These are phyloP conservation scores for Cucumis variabilis DNA, from an alignment of 331 rosid genomes.

Conservation along the genomic window DNA sequence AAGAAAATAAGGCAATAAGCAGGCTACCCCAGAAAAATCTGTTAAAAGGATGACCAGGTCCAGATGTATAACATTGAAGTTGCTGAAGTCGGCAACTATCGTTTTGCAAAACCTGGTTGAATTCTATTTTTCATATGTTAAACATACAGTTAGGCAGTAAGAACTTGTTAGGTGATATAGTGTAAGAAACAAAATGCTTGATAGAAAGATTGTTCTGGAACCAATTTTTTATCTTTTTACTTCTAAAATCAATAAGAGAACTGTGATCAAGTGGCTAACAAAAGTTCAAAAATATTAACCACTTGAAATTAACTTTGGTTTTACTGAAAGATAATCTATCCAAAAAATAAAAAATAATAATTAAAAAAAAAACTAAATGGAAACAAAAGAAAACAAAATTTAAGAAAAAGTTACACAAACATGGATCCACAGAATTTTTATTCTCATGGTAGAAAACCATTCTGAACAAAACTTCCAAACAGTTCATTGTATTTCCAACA, in stretches of 20 bases:
- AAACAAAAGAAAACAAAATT: background rate
- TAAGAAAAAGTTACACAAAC: background rate
- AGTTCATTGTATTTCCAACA: conserved; percentile 30
- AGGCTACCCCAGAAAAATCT: conserved; percentile 83
- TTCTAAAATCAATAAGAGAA: background rate
- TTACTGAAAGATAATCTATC: background rate
- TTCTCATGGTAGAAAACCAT: conserved; percentile 11
- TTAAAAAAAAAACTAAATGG: background rate
- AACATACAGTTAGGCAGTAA: conserved; percentile 46
- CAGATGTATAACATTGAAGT: conserved; percentile 87
- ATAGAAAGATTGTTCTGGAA: background rate
- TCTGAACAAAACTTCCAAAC: background rate
- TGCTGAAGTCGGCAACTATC: conserved; percentile 95
- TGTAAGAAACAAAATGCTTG: conserved; percentile 25
- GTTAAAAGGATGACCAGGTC: conserved; percentile 79
- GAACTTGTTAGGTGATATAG: conserved; percentile 34
- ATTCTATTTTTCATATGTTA: conserved; percentile 66
- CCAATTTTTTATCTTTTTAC: background rate
- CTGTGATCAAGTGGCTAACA: background rate
- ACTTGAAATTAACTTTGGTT: background rate
- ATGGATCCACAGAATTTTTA: background rate
- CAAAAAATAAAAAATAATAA: background rate
- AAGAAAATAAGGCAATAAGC: conserved; percentile 34
- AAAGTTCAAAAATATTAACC: background rate
- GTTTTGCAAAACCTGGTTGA: conserved; percentile 85